Percentiles rank a stretch among this genome's conserved stretches.
phyloP scores from a whole-genome alignment of 108 stramenopile species.

The Craspedostauros australis region DNA sequence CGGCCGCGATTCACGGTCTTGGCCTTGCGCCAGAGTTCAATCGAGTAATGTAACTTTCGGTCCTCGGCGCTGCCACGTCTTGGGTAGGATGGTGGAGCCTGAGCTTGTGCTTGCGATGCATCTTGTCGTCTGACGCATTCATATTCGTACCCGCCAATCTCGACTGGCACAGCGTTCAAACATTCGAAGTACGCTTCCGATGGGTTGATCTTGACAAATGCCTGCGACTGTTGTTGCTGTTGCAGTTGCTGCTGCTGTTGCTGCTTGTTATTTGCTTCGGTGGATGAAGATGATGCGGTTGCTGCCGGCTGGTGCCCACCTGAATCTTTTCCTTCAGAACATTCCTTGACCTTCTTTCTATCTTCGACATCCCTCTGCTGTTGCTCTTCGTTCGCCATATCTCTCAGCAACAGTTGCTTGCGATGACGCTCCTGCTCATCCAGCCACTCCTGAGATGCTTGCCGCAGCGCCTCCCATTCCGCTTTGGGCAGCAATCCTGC shows the following conservation, averaged over 20 bases:
- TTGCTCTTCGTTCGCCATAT: slow-evolving; percentile 14
- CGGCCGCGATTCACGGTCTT: slow-evolving; percentile 75
- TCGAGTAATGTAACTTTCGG: slow-evolving; percentile 53
- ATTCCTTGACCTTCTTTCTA: background rate
- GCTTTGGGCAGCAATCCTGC: slow-evolving; percentile 63
- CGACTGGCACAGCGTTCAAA: slow-evolving; percentile 24
- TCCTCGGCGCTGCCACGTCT: slow-evolving; percentile 56
- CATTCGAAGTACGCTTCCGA: slow-evolving; percentile 29
- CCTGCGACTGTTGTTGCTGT: too few species aligned
- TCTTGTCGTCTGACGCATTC: too few species aligned
- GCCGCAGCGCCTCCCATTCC: slow-evolving; percentile 51
- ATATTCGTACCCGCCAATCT: too few species aligned
- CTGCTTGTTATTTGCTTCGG: too few species aligned
- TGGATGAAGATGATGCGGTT: too few species aligned
- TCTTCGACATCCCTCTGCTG: slow-evolving; percentile 18
- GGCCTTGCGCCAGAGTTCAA: slow-evolving; percentile 79
- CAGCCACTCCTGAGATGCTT: too few species aligned
- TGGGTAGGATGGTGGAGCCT: slow-evolving; percentile 29
- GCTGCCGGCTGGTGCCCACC: too few species aligned
- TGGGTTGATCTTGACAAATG: background rate
- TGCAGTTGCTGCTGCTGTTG: too few species aligned
- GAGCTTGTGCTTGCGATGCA: too few species aligned
- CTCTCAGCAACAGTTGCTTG: too few species aligned
- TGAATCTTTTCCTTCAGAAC: slow-evolving; percentile 5
- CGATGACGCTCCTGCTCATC: slow-evolving; percentile 1